Base-by-base conservation (phyloP, 257 asterid species). In the Solanum stenotomum region DNA sequence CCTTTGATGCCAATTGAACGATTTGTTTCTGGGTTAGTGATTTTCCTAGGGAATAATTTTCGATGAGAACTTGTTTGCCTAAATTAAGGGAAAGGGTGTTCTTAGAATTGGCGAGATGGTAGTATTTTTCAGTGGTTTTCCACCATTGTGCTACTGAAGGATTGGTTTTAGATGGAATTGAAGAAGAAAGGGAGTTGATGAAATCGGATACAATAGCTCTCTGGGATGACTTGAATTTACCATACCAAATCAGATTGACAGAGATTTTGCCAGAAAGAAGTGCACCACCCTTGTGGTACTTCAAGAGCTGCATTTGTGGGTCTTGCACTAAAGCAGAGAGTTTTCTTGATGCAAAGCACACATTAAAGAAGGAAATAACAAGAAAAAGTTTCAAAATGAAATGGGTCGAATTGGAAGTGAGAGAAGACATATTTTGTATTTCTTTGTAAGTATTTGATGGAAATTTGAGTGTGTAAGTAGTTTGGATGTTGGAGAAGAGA, bases 201-300 rank as follows among this genome's bases (percentile, higher is more conserved):
- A 89, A 89, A 85, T 89, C 91, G 0, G 88, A 52, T 1, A 89
- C 31, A 13, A 89, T 85, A 9, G 90, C 34, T 59, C 52, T 76
- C 1, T 89, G 91, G 23, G 91, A 87, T 14, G 90, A 88, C 34
- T 52, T 84, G 87, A 89, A 89, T 12, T 85, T 78, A 0, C 91
- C 91, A 83, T 89, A 89, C 89, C 89, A 89, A 0, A 87, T 87
- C 14, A 89, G 65, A 44, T 87, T 89, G 0, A 89, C 77, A 0
- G 91, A 42, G 2, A 76, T 29, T 22, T 67, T 31, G 33, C 33
- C 33, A 31, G 33, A 31, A 31, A 31, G 33, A 31, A 31, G 33
- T 31, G 93, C 29, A 29, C 29, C 31, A 35, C 98, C 98, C 9
- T 91, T 92, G 95, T 95, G 98, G 83, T 93, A 95, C 0, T 88